Evolutionary conservation across 192 early-diverging fungal species (phyloP).

Genomic region (Coemansia sp.): DNA sequence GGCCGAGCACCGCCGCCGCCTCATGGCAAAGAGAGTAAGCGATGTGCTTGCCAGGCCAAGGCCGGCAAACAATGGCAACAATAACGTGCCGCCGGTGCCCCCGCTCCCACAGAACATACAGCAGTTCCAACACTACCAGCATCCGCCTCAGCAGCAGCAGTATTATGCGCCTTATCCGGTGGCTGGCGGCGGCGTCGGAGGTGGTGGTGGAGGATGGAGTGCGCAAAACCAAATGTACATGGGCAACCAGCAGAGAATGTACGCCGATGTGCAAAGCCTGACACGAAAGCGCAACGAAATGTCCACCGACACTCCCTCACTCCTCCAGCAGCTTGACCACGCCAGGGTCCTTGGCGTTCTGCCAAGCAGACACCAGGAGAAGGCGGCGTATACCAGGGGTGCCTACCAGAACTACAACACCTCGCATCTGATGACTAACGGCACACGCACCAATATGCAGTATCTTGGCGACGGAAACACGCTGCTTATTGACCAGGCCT

Average conservation of each 20-base stretch:
- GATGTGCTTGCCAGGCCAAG: neutral
- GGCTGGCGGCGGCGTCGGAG: neutral
- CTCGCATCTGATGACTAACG: slow-evolving; percentile 18
- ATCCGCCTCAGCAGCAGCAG: neutral
- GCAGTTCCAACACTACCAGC: neutral
- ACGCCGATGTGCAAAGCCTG: slow-evolving; percentile 20
- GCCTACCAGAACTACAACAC: slow-evolving; percentile 39
- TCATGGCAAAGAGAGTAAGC: slow-evolving; percentile 1
- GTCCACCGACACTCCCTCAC: slow-evolving; percentile 32
- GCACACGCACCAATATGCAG: slow-evolving; percentile 21
- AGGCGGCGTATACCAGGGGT: slow-evolving; percentile 34
- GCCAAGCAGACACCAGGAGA: slow-evolving; percentile 27
- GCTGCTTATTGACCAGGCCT: slow-evolving; percentile 44
- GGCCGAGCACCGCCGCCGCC: slow-evolving; percentile 8
- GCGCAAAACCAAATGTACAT: neutral
- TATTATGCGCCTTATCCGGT: neutral
- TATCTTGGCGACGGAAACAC: slow-evolving; percentile 47
- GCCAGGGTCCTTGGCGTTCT: slow-evolving; percentile 33
- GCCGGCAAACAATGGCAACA: neutral
- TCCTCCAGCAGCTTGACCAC: slow-evolving; percentile 46
- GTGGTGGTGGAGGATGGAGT: no score
- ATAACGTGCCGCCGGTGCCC: slow-evolving; percentile 38
- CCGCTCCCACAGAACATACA: slow-evolving; percentile 27
- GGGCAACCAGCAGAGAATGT: slow-evolving; percentile 4
- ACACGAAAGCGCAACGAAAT: slow-evolving; percentile 35